These are phyloP conservation scores for Suillus discolor DNA, from an alignment of 768 basidiomycete species.

Conservation along the genomic window DNA sequence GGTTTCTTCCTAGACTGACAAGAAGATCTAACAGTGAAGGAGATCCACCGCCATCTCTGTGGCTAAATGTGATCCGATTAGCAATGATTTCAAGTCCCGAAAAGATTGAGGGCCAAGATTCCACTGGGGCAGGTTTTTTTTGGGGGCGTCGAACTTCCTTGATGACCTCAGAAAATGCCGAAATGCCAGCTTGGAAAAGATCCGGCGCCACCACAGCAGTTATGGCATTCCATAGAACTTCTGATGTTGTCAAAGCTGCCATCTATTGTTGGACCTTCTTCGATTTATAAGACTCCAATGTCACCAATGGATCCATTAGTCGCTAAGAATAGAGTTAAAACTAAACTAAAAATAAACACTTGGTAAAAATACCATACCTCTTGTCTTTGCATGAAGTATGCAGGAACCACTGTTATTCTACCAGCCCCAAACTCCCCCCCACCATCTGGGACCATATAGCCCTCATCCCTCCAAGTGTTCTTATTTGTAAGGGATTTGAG, in stretches of 20 bases:
- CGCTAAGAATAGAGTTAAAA: background rate
- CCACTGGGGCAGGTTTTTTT: background rate
- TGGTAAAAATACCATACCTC: background rate
- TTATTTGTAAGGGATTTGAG: background rate
- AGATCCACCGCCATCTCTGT: background rate
- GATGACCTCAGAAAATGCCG: background rate
- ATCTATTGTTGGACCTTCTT: background rate
- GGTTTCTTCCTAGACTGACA: background rate
- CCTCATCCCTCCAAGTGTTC: background rate
- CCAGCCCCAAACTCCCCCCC: background rate
- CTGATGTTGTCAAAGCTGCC: background rate
- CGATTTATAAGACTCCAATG: background rate
- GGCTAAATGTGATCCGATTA: conserved; percentile 1
- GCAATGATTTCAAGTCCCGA: conserved; percentile 6
- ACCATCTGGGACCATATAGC: background rate
- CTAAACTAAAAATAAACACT: background rate
- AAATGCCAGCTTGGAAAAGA: background rate
- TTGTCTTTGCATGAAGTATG: background rate
- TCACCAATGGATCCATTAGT: background rate
- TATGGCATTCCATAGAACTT: background rate
- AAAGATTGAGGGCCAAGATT: conserved; percentile 9
- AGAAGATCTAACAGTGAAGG: background rate
- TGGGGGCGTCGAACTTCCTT: background rate
- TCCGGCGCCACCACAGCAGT: background rate
- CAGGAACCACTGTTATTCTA: background rate